Evolutionary conservation across 345 rosid species (phyloP), one percentile per base, ranked within the genome.

Genomic region (Brassica napus): DNA sequence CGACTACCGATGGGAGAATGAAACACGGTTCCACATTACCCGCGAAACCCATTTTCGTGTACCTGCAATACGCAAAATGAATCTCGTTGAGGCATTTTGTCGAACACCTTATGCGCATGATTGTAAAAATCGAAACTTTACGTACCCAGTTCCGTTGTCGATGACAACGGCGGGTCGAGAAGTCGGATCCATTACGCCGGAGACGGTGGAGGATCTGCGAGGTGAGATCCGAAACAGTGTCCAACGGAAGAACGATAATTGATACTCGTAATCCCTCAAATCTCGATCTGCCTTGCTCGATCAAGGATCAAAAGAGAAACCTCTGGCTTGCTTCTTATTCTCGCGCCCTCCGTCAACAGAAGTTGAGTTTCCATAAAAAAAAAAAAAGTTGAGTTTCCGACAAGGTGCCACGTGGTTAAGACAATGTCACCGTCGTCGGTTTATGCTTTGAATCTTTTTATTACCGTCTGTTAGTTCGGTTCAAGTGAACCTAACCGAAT

Each of bases 1-100:
- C 97, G 34, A 92, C 97, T 59, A 90, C 98, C 18, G 98, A 90
- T 9, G 98, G 98, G 55, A 86, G 87, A 62, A 88, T 92, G 81
- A 94, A 94, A 84, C 98, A 92, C 8, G 98, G 98, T 86, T 94
- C 98, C 66, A 94, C 98, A 35, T 94, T 94, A 49, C 98, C 98
- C 35, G 98, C 95, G 73, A 91, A 94, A 5, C 98, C 98, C 97
- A 94, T 89, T 78, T 94, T 94, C 62, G 94, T 86, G 84, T 89
- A 94, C 86, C 98, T 94, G 83, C 76, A 84, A 79, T 12, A 76
- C 8, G 77, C 34, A 30, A 21, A 8, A 62, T 70, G 68, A 76
- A 74, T 42, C 59, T 61, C 7, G n/a, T 26, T 54, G 60, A 0
- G 60, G 61, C 64, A 59, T 23, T 59, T 59, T 59, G 0, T 23